phyloP scores from a whole-genome alignment of 2,329 filamentous ascomycete genomes.

The Cytospora piceicola region DNA sequence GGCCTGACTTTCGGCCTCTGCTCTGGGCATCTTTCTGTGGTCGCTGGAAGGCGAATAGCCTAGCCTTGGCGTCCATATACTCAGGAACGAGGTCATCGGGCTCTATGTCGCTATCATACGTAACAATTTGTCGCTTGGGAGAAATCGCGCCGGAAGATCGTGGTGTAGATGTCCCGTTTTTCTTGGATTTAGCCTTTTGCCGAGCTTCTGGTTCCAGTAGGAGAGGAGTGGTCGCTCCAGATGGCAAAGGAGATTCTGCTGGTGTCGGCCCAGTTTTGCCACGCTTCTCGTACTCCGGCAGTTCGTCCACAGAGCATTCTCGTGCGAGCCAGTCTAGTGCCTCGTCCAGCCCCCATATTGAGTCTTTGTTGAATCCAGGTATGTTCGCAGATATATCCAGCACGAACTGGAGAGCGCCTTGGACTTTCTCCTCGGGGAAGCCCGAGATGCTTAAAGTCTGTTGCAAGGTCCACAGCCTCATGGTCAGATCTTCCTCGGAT shows the following conservation, averaged over 20 bases:
- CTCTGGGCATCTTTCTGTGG: constrained; percentile 51
- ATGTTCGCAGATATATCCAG: constrained; percentile 69
- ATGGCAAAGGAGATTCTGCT: constrained; percentile 53
- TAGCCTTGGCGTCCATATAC: constrained; percentile 76
- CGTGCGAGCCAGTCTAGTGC: constrained; percentile 88
- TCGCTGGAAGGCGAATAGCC: constrained; percentile 65
- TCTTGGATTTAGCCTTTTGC: constrained; percentile 40
- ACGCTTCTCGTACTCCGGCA: constrained; percentile 70
- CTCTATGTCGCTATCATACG: constrained; percentile 72
- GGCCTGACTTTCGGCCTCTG: constrained; percentile 39
- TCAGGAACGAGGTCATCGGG: constrained; percentile 74
- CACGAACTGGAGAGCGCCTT: constrained; percentile 67
- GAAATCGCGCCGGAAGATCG: constrained; percentile 38
- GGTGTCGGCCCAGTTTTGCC: constrained; percentile 45
- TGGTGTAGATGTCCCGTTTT: constrained; percentile 39
- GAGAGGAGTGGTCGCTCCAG: constrained; percentile 55
- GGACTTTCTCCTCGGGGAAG: constrained; percentile 67
- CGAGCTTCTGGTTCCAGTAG: constrained; percentile 42
- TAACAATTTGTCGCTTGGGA: constrained; percentile 50
- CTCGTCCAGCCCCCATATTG: constrained; percentile 85
- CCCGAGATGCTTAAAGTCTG: constrained; percentile 70
- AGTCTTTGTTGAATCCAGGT: constrained; percentile 60
- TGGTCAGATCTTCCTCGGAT: constrained; percentile 77
- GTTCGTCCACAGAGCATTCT: constrained; percentile 68
- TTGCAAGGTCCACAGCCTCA: constrained; percentile 83